These are phyloP conservation scores for Trypanosoma melophagium DNA, from an alignment of 208 protist genomes.

Conservation along the genomic window DNA sequence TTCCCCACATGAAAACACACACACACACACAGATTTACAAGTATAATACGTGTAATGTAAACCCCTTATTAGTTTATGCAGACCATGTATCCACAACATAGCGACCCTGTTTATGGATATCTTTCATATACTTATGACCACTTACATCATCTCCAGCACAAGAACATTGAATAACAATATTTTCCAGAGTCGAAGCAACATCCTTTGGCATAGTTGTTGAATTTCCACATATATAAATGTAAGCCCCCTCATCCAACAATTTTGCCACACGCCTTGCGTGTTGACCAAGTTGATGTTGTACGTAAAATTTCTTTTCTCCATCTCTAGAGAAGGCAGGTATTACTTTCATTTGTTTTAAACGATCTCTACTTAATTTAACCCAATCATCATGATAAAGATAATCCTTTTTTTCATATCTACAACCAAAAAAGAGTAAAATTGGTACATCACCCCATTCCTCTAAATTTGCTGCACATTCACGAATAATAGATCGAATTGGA, in stretches of 20 bases:
- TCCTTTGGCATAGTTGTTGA: slow-evolving; percentile 87
- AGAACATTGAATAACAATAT: slow-evolving; percentile 55
- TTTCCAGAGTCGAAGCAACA: slow-evolving; percentile 48
- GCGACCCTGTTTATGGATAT: slow-evolving; percentile 46
- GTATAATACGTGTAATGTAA: too few relatives aligned
- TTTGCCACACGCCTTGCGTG: slow-evolving; percentile 50
- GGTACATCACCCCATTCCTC: slow-evolving; percentile 46
- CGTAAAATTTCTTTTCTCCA: slow-evolving; percentile 75
- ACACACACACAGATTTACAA: slow-evolving; percentile 2
- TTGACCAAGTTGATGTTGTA: slow-evolving; percentile 81
- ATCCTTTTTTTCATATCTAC: slow-evolving; percentile 64
- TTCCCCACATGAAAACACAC: too few relatives aligned
- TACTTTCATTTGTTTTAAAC: slow-evolving; percentile 51
- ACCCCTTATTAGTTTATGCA: slow-evolving; percentile 36
- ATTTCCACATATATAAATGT: slow-evolving; percentile 82
- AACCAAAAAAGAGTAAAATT: slow-evolving; percentile 83
- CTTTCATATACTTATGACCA: slow-evolving; percentile 39
- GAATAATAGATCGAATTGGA: slow-evolving; percentile 68
- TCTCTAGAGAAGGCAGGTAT: slow-evolving; percentile 85
- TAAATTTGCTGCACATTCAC: slow-evolving; percentile 49
- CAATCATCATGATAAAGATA: slow-evolving; percentile 79
- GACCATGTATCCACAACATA: slow-evolving; percentile 87
- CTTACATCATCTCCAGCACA: slow-evolving; percentile 42
- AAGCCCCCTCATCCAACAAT: slow-evolving; percentile 41
- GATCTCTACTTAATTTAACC: slow-evolving; percentile 28